Percentiles rank a stretch among this genome's conserved stretches.
phyloP scores from a whole-genome alignment of 345 rosid genomes.

The Euphorbia tirucalli region DNA sequence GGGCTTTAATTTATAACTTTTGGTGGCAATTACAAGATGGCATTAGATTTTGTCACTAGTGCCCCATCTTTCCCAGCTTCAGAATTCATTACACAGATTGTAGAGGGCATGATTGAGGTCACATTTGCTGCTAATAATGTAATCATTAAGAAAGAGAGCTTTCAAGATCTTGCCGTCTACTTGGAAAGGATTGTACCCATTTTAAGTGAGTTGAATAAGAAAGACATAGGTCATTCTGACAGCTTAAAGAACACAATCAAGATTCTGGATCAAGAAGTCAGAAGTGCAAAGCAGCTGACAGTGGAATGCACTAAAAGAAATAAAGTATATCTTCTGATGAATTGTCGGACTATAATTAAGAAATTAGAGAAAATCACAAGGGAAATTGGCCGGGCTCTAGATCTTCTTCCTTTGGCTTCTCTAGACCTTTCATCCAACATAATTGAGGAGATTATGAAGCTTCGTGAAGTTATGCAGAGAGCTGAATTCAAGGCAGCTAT shows the following conservation, averaged over 20 bases:
- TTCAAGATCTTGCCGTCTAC: conserved; percentile 45
- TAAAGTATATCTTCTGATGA: conserved; percentile 62
- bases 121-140: conserved; percentile 38
- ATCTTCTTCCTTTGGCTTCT: conserved; percentile 56
- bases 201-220: conserved; percentile 47
- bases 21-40: conserved; percentile 31
- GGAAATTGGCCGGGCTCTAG: conserved; percentile 53
- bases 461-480: conserved; percentile 46
- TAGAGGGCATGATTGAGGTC: conserved; percentile 45
- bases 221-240: conserved; percentile 33
- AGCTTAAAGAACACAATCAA: conserved; percentile 43
- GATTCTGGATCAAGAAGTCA: conserved; percentile 52
- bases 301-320: conserved; percentile 49
- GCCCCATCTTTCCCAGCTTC: conserved; percentile 39
- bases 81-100: conserved; percentile 41
- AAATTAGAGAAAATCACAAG: conserved; percentile 35
- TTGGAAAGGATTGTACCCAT: conserved; percentile 52
- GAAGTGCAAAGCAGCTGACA: conserved; percentile 45
- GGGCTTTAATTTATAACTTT: conserved; percentile 20
- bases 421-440: conserved; percentile 48
- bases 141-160: conserved; percentile 51
- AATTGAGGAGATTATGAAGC: conserved; percentile 37
- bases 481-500: conserved; percentile 57
- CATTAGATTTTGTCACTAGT: conserved; percentile 34
- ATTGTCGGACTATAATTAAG: conserved; percentile 45